Evolutionary conservation across 1,284 basidiomycete species (phyloP).

Genomic region (Xerocomus minutiporus): DNA sequence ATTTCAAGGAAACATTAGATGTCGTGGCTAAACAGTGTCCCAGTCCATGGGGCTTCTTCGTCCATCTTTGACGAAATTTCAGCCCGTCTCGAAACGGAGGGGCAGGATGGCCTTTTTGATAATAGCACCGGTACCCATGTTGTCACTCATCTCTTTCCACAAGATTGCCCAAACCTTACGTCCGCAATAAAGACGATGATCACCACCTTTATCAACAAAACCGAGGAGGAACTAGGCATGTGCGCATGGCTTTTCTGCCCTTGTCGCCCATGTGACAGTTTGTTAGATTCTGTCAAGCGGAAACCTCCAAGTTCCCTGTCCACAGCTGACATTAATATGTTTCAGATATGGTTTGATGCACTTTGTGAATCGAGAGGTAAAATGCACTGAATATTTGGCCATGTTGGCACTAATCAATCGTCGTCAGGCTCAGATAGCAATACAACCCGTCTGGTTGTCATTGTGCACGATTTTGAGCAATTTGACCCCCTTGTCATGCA

Average conservation of each 20-base stretch:
- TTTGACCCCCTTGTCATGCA: constrained; percentile 56
- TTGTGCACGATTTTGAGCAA: constrained; percentile 69
- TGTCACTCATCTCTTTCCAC: constrained; percentile 51
- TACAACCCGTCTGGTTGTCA: constrained; percentile 42
- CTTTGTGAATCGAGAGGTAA: constrained; percentile 37
- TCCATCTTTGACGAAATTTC: constrained; percentile 47
- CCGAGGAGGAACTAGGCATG: constrained; percentile 31
- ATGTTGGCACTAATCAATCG: constrained; percentile 9
- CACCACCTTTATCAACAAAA: constrained; percentile 45
- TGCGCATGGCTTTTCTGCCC: constrained; percentile 4
- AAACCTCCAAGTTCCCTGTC: constrained; percentile 50
- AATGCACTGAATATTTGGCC: not conserved
- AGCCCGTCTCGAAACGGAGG: constrained; percentile 31
- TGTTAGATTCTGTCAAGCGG: constrained; percentile 34
- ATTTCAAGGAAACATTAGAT: not conserved
- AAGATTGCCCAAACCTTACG: constrained; percentile 52
- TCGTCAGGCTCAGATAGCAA: constrained; percentile 16
- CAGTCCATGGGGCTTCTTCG: constrained; percentile 32
- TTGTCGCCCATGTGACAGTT: constrained; percentile 11
- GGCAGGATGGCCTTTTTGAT: constrained; percentile 28
- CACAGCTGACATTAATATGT: constrained; percentile 53
- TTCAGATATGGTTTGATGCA: constrained; percentile 55
- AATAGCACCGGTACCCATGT: constrained; percentile 23
- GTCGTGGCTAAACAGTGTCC: constrained; percentile 10
- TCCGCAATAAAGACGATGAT: constrained; percentile 56